These are phyloP conservation scores for Chenopodium berlandieri DNA, from an alignment of 148 eudicot genomes.

Conservation along the genomic window DNA sequence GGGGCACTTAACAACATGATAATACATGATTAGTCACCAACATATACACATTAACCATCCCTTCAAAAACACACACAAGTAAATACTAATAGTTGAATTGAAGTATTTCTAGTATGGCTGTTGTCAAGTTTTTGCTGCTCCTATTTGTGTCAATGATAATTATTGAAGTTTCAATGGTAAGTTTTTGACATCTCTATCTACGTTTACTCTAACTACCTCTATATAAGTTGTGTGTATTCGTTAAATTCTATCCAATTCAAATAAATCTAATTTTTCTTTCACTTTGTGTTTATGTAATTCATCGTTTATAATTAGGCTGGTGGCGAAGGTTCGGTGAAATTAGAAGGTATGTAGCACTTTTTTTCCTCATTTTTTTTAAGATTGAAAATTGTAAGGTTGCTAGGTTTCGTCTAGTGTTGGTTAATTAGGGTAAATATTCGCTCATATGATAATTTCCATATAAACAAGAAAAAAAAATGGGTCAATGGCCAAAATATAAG, in stretches of 20 bases:
- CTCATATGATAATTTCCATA: too few relatives aligned
- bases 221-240: background rate
- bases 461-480: too few relatives aligned
- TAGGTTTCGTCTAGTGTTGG: too few relatives aligned
- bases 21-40: background rate
- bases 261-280: background rate
- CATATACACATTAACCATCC: background rate
- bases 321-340: constrained; percentile 11
- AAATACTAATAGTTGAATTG: background rate
- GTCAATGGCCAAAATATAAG: too few relatives aligned
- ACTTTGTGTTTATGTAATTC: background rate
- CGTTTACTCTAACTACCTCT: too few relatives aligned
- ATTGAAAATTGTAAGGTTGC: too few relatives aligned
- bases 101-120: background rate
- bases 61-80: background rate
- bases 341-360: background rate
- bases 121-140: background rate
- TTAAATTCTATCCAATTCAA: background rate
- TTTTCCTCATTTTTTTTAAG: background rate
- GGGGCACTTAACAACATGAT: background rate
- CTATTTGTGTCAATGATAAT: constrained; percentile 2
- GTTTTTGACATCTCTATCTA: background rate
- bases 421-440: too few relatives aligned
- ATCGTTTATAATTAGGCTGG: constrained; percentile 7
- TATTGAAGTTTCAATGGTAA: constrained; percentile 13